Percentiles rank a stretch among this genome's conserved stretches.
Conservation (phyloP, 2,329 filamentous ascomycete species). For the Xylariaceae sp. region DNA sequence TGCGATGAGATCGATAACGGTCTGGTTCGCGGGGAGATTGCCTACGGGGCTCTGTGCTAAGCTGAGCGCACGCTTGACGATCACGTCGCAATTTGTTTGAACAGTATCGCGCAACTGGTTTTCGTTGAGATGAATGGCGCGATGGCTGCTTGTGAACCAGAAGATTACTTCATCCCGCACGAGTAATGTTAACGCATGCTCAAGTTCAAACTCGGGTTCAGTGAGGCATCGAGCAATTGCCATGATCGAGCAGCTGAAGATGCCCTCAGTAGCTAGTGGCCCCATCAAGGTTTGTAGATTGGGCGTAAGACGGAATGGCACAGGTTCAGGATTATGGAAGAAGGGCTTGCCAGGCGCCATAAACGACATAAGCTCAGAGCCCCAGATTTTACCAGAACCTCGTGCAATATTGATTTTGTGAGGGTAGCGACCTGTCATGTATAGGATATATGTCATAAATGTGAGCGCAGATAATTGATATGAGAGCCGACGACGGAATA, state of each 20-base stretch:
- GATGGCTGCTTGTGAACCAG: conserved; percentile 86
- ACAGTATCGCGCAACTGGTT: conserved; percentile 79
- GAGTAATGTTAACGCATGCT: conserved; percentile 91
- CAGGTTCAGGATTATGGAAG: conserved; percentile 93
- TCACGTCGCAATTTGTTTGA: conserved; percentile 84
- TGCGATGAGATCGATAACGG: conserved; percentile 92
- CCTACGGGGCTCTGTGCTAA: conserved; percentile 79
- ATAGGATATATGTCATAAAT: conserved; percentile 98
- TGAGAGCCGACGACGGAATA: conserved; percentile 95
- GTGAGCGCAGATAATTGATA: conserved; percentile 95
- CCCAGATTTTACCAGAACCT: conserved; percentile 91
- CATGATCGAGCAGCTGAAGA: conserved; percentile 95
- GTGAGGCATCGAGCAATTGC: conserved; percentile 93
- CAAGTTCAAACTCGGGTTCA: conserved; percentile 87
- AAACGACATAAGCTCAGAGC: conserved; percentile 88
- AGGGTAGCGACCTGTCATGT: conserved; percentile 94
- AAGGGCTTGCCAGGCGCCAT: conserved; percentile 84
- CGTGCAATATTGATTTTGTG: conserved; percentile 94
- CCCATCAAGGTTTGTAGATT: conserved; percentile 97
- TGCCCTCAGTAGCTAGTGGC: conserved; percentile 91
- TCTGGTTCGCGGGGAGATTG: conserved; percentile 93
- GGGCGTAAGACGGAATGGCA: conserved; percentile 95
- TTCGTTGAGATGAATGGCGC: conserved; percentile 64
- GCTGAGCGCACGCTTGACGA: conserved; percentile 88
- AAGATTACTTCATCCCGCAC: conserved; percentile 98